A percentile compares a stretch with the other conserved stretches of the same genome.
phyloP scores from a whole-genome alignment of 306 rosid genomes.

The Neltuma alba region DNA sequence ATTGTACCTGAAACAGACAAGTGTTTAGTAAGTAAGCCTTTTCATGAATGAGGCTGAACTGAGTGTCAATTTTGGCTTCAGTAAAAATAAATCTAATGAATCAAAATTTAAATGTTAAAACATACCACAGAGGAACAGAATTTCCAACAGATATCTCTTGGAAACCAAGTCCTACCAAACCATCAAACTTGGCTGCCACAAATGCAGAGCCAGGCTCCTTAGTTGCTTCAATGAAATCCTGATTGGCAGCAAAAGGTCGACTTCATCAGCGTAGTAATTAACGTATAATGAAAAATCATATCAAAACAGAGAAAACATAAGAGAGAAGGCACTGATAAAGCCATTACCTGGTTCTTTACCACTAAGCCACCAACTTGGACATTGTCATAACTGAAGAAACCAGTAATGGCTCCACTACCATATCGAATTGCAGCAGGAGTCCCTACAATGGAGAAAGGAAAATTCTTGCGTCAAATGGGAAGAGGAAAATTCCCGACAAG shows the following conservation, averaged over 20 bases:
- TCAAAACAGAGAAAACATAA: neutral
- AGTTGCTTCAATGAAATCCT: constrained; percentile 94
- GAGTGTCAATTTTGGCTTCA: too few relatives aligned
- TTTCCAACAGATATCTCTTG: constrained; percentile 88
- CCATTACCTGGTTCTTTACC: constrained; percentile 75
- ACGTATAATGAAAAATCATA: constrained; percentile 7
- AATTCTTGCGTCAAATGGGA: neutral
- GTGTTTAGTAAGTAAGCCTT: constrained; percentile 4
- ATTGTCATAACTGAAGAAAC: constrained; percentile 82
- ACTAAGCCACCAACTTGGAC: constrained; percentile 72
- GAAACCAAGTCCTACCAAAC: constrained; percentile 91
- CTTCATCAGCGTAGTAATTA: neutral
- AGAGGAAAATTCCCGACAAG: constrained; percentile 2
- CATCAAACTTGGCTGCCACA: constrained; percentile 85
- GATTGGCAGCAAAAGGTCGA: constrained; percentile 21
- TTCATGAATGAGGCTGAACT: neutral
- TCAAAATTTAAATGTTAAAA: constrained; percentile 14
- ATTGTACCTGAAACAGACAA: constrained; percentile 68
- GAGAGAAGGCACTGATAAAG: neutral
- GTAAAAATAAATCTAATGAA: neutral
- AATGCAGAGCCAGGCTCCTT: constrained; percentile 71
- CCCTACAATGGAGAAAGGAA: constrained; percentile 50
- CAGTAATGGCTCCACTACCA: constrained; percentile 85
- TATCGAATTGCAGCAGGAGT: constrained; percentile 81
- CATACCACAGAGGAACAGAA: constrained; percentile 88